Percentiles rank a stretch among this genome's conserved stretches.
Evolutionary conservation across 371 early-diverging fungal species (phyloP).

Genomic region (Thermomucor indicae-seudaticae): DNA sequence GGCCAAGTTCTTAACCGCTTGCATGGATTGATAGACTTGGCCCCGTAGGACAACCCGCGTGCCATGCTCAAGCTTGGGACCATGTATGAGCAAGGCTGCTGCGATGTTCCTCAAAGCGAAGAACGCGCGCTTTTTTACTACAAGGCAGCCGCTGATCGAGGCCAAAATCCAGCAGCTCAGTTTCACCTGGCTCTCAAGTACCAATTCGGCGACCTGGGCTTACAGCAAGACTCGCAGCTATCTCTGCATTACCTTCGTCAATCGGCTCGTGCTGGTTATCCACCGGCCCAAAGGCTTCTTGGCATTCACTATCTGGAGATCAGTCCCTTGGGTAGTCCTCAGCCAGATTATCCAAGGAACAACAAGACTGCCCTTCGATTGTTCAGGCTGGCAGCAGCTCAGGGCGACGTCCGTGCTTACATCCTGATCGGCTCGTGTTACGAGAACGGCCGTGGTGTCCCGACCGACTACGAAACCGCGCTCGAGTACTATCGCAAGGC

Average conservation of each 20-base stretch:
- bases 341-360: constrained; percentile 24
- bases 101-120: constrained; percentile 20
- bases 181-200: constrained; percentile 38
- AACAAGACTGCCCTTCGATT: constrained; percentile 53
- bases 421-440: constrained; percentile 69
- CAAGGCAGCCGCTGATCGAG: constrained; percentile 24
- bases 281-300: constrained; percentile 35
- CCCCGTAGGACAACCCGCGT: constrained; percentile 28
- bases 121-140: constrained; percentile 24
- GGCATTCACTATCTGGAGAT: constrained; percentile 42
- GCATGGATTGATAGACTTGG: not conserved
- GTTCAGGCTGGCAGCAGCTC: constrained; percentile 60
- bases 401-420: constrained; percentile 55
- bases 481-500: constrained; percentile 66
- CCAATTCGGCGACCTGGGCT: constrained; percentile 23
- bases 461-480: constrained; percentile 39
- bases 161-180: constrained; percentile 26
- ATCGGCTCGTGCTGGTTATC: constrained; percentile 33
- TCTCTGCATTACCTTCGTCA: constrained; percentile 27
- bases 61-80: constrained; percentile 34
- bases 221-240: constrained; percentile 16
- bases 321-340: too few relatives aligned
- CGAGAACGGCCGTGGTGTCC: constrained; percentile 67
- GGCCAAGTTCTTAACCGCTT: not conserved
- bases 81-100: constrained; percentile 35